phyloP scores from a whole-genome alignment of 2,329 filamentous ascomycete species.

The Sporothrix mexicana region DNA sequence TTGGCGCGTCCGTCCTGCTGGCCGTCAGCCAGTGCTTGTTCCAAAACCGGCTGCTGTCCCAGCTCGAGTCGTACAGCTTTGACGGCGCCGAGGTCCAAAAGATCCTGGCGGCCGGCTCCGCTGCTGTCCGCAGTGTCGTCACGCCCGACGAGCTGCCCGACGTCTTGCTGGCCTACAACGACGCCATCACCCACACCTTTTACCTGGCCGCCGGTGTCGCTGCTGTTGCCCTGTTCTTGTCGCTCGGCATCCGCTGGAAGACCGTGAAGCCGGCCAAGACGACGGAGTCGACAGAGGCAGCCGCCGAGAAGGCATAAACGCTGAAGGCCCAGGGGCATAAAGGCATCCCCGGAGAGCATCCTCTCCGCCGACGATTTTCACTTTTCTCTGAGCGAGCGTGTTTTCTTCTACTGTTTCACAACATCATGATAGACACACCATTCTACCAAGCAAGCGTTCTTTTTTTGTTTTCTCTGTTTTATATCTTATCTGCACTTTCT shows the following conservation, averaged over 20 bases:
- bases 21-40: slow-evolving; percentile 69
- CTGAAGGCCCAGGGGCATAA: background rate
- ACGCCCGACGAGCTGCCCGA: slow-evolving; percentile 9
- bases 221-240: background rate
- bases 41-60: slow-evolving; percentile 61
- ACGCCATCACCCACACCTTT: slow-evolving; percentile 20
- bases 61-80: background rate
- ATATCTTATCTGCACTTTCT: too few relatives aligned
- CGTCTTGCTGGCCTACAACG: slow-evolving; percentile 16
- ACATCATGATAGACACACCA: background rate
- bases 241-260: slow-evolving; percentile 9
- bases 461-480: background rate
- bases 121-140: slow-evolving; percentile 20
- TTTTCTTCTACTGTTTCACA: background rate
- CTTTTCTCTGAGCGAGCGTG: background rate
- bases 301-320: background rate
- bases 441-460: background rate
- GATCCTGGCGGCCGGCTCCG: slow-evolving; percentile 9
- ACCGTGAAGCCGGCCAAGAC: background rate
- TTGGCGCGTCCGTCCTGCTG: slow-evolving; percentile 59
- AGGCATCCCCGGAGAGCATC: background rate
- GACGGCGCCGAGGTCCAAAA: background rate
- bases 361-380: background rate
- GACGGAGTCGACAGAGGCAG: background rate
- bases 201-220: slow-evolving; percentile 5